These are phyloP conservation scores for Silene coronaria DNA, from an alignment of 179 eudicot genomes.

Conservation along the genomic window DNA sequence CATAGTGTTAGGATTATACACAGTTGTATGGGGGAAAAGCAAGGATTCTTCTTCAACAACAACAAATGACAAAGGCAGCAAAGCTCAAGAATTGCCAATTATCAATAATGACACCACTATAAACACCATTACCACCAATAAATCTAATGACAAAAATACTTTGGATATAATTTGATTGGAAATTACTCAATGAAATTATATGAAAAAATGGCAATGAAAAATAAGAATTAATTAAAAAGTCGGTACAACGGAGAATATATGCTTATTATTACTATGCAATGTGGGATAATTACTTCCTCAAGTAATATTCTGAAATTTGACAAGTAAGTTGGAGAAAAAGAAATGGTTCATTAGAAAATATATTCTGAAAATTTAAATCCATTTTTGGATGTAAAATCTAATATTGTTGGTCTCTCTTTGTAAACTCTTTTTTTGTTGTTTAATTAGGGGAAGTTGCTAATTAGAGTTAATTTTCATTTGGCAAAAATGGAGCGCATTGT, in stretches of 20 bases:
- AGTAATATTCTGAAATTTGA: conserved; percentile 20
- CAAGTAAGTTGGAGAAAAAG: neutral
- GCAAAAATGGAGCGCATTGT: conserved; percentile 12
- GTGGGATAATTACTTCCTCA: neutral
- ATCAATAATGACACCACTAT: conserved; percentile 9
- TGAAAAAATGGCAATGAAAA: neutral
- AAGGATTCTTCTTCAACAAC: conserved; percentile 21
- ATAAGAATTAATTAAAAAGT: neutral
- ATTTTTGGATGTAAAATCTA: neutral
- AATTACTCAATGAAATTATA: neutral
- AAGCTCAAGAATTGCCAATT: conserved; percentile 45
- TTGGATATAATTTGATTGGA: conserved; percentile 7
- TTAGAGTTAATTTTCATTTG: conserved; percentile 12
- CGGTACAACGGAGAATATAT: neutral
- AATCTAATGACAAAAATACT: neutral
- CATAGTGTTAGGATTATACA: conserved; percentile 34
- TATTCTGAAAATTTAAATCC: neutral
- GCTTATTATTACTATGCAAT: neutral
- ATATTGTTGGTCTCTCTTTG: neutral
- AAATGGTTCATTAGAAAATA: neutral
- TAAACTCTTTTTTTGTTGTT: conserved; percentile 10
- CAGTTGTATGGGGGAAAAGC: conserved; percentile 49
- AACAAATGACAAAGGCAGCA: conserved; percentile 27
- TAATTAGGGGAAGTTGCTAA: conserved; percentile 10
- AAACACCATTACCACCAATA: conserved; percentile 2